A percentile compares a stretch with the other conserved stretches of the same genome.
Evolutionary conservation across 768 basidiomycete genomes (phyloP).

Genomic region (Pleurotus salmoneostramineus): DNA sequence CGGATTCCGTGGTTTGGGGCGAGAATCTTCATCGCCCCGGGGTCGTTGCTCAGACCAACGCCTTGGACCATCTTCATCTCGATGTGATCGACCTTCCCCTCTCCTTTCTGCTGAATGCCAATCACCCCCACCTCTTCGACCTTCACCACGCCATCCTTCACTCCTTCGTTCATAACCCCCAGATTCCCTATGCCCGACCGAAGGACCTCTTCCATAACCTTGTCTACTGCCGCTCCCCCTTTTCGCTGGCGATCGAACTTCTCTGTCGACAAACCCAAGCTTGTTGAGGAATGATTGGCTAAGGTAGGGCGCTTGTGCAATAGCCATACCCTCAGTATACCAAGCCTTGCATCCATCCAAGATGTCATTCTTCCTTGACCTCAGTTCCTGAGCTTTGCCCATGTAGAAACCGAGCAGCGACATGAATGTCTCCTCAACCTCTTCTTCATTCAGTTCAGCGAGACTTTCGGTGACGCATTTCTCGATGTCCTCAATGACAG

Average conservation of each 20-base stretch:
- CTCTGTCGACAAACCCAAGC: conserved; percentile 27
- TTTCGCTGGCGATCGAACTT: not conserved
- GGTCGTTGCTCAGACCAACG: not conserved
- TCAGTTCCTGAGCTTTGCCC: conserved; percentile 43
- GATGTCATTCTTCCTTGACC: conserved; percentile 36
- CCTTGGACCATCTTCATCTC: too few species aligned
- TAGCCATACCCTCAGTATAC: conserved; percentile 52
- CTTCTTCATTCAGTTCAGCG: conserved; percentile 38
- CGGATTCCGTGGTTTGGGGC: not conserved
- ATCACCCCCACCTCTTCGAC: too few species aligned
- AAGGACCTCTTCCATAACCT: not conserved
- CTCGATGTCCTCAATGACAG: conserved; percentile 23
- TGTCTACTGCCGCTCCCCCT: not conserved
- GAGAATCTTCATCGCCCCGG: not conserved
- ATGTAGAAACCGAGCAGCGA: conserved; percentile 74
- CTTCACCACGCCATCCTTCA: too few species aligned
- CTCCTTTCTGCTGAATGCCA: too few species aligned
- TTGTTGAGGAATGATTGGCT: conserved; percentile 40
- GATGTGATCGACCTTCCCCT: too few species aligned
- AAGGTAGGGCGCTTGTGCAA: conserved; percentile 48
- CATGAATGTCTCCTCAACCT: conserved; percentile 57
- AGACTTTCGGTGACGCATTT: conserved; percentile 25
- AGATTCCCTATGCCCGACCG: not conserved
- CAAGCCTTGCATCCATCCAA: conserved; percentile 59
- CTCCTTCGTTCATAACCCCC: not conserved